A percentile compares a stretch with the other conserved stretches of the same genome.
Evolutionary conservation across 257 asterid genomes (phyloP).

Genomic region (Cordia subcordata): DNA sequence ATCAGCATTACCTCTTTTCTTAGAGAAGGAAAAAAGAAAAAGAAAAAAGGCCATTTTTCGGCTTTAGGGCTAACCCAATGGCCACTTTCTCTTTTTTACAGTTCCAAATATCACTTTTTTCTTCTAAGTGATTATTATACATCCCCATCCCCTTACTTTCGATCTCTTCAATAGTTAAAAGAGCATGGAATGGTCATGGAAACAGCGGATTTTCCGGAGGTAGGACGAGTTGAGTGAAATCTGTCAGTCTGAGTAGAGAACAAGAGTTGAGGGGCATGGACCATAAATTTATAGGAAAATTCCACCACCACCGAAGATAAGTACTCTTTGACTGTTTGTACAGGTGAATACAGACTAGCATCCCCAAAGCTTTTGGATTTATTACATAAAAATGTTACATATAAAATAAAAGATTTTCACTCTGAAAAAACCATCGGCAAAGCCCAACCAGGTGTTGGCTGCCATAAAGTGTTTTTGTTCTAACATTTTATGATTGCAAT

Average conservation of each 20-base stretch:
- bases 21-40: too few species aligned
- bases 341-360: neutral
- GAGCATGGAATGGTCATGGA: constrained; percentile 4
- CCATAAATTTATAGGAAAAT: neutral
- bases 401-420: too few species aligned
- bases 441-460: too few species aligned
- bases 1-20: too few species aligned
- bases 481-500: neutral
- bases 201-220: constrained; percentile 27
- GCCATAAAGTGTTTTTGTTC: too few species aligned
- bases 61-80: neutral
- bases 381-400: too few species aligned
- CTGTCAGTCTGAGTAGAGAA: constrained; percentile 13
- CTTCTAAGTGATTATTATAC: neutral
- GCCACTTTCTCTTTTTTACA: neutral
- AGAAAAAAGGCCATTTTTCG: neutral
- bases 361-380: too few species aligned
- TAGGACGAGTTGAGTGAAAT: constrained; percentile 10
- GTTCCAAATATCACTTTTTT: neutral
- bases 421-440: too few species aligned
- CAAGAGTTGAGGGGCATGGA: constrained; percentile 2
- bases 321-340: constrained; percentile 2
- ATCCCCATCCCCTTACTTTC: too few species aligned
- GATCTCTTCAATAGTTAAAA: neutral
- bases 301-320: neutral